Base-by-base conservation (phyloP, 2,329 filamentous ascomycete genomes). In the Aspergillus sp. region DNA sequence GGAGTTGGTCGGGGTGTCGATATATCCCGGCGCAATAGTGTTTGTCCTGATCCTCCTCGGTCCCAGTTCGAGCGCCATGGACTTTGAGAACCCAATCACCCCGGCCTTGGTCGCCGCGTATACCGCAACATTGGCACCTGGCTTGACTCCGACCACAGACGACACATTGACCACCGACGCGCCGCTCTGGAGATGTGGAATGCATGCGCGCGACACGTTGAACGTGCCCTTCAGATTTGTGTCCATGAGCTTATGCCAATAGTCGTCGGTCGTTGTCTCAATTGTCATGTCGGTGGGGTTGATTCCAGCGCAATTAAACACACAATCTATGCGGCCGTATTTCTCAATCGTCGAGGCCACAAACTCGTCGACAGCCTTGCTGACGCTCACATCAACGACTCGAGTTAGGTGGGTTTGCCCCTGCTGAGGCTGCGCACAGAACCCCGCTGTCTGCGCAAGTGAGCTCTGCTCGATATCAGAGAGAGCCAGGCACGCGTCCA, bases 1-100 rank as follows among this genome's bases (percentile, higher is more conserved):
- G 5, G 66, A 65, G 53, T 69, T 71, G 4, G 60, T 61, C 11
- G 65, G 64, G 31, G 66, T 69, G 39, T 67, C 54, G 30, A 67
- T 68, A 28, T 64, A 63, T 4, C 64, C 67, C 48, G 33, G 51
- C 29, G 41, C 41, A 6, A 51, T 39, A 1, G 31, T 39, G 40
- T 47, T 47, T 4, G 41, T 39, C n/a, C 45, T 24, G 24, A 45
- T 40, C 4, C 39, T 36, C 31, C 33, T 30, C 8, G 32, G 27
- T 0, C 48, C 48, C 6, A 48, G 15, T 32, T 51, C 48, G 28
- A 45, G n/a, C 4, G 47, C 48, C 31, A 50, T 35, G 5, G 32
- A 28, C 33, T 51, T 48, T 2, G 45, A 42, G 10, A 50, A 41
- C 4, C 49, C 49, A 10, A 51, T 38, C 4, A 52, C 33, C 3